phyloP scores from a whole-genome alignment of 768 basidiomycete genomes.

The Boletus subparvulus region DNA sequence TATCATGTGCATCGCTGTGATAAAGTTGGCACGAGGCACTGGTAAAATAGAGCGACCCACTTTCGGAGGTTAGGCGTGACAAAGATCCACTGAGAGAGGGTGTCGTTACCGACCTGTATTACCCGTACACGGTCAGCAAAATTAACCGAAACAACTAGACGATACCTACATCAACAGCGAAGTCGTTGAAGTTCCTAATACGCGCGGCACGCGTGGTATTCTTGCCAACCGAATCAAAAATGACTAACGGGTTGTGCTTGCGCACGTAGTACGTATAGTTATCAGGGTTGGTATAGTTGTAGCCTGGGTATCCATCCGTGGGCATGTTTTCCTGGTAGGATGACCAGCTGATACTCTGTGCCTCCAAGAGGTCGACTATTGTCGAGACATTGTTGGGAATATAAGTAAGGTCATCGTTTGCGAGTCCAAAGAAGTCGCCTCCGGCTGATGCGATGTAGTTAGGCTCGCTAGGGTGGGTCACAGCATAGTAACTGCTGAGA shows the following conservation, averaged over 20 bases:
- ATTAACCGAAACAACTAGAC: not conserved
- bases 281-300: slow-evolving; percentile 32
- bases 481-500: slow-evolving; percentile 44
- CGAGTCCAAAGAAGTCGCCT: slow-evolving; percentile 55
- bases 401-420: slow-evolving; percentile 34
- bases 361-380: slow-evolving; percentile 59
- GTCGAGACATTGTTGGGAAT: slow-evolving; percentile 53
- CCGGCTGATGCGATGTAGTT: slow-evolving; percentile 52
- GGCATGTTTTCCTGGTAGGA: slow-evolving; percentile 63
- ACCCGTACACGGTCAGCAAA: not conserved
- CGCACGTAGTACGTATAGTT: slow-evolving; percentile 52
- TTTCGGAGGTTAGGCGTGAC: slow-evolving; percentile 57
- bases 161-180: slow-evolving; percentile 47
- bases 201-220: slow-evolving; percentile 41
- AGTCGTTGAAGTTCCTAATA: slow-evolving; percentile 62
- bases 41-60: slow-evolving; percentile 9
- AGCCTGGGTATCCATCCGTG: slow-evolving; percentile 44
- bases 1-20: slow-evolving; percentile 61
- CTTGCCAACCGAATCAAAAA: slow-evolving; percentile 50
- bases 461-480: slow-evolving; percentile 63
- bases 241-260: slow-evolving; percentile 55
- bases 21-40: not conserved
- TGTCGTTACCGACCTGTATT: slow-evolving; percentile 34
- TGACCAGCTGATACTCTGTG: slow-evolving; percentile 57
- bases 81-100: slow-evolving; percentile 59